Percentiles rank a stretch among this genome's conserved stretches.
These are phyloP conservation scores for Yamadazyma buinensis DNA, from an alignment of 1,139 yeast species.

Conservation along the genomic window DNA sequence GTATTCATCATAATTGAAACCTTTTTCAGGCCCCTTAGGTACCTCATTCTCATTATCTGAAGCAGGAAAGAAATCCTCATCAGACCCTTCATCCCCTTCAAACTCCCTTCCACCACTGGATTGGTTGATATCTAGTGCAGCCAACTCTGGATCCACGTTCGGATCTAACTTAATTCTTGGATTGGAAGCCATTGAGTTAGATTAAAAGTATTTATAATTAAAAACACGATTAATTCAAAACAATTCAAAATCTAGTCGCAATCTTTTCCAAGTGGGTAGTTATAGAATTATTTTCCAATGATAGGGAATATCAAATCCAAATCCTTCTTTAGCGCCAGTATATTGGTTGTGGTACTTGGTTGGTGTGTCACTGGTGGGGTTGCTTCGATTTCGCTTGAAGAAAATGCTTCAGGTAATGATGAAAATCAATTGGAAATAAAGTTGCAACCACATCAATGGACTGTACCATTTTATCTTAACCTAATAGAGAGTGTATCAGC, in stretches of 20 bases:
- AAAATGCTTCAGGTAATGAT: background rate
- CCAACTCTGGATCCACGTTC: background rate
- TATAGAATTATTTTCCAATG: too few relatives aligned
- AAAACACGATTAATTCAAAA: too few relatives aligned
- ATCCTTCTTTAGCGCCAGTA: too few relatives aligned
- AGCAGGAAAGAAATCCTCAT: background rate
- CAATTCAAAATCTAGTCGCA: too few relatives aligned
- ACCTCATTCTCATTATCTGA: conserved; percentile 3
- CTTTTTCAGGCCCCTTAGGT: background rate
- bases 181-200: too few relatives aligned
- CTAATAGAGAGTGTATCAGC: conserved; percentile 55
- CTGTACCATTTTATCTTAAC: conserved; percentile 30
- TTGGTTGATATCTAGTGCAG: too few relatives aligned
- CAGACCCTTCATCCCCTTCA: conserved; percentile 2
- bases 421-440: conserved; percentile 1
- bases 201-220: too few relatives aligned
- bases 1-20: background rate
- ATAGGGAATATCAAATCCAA: too few relatives aligned
- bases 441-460: conserved; percentile 1
- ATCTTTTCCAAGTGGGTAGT: too few relatives aligned
- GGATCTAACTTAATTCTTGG: conserved; percentile 1
- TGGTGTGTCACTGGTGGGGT: too few relatives aligned
- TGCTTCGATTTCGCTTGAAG: too few relatives aligned
- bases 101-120: conserved; percentile 16
- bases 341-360: background rate